Conservation (phyloP, 1,284 basidiomycete species). For the Ustilago cynodontis region DNA sequence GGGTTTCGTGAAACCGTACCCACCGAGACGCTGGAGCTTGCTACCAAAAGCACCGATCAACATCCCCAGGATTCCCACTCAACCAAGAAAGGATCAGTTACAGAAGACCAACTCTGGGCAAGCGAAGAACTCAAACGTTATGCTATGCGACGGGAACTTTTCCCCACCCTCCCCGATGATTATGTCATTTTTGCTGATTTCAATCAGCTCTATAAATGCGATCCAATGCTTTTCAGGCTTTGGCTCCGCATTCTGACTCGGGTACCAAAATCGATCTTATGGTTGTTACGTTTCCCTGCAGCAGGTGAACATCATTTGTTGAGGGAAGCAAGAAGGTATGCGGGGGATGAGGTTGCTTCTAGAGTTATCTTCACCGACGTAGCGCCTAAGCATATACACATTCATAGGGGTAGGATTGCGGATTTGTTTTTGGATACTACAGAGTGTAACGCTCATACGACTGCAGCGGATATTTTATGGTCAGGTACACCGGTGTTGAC, state of each 20-base stretch:
- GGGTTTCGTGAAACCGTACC: slow-evolving; percentile 70
- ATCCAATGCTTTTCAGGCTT: slow-evolving; percentile 73
- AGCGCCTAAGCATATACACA: slow-evolving; percentile 74
- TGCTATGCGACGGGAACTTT: slow-evolving; percentile 72
- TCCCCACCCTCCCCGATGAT: slow-evolving; percentile 71
- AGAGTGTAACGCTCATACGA: slow-evolving; percentile 78
- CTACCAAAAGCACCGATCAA: slow-evolving; percentile 9
- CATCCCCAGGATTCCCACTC: background rate
- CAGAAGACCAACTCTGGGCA: slow-evolving; percentile 72
- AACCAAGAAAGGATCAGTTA: background rate
- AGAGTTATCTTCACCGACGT: slow-evolving; percentile 77
- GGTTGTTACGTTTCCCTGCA: slow-evolving; percentile 76
- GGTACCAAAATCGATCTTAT: slow-evolving; percentile 75
- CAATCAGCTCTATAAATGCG: slow-evolving; percentile 74
- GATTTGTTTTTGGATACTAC: slow-evolving; percentile 78
- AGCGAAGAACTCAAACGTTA: slow-evolving; percentile 73
- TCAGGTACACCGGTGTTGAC: slow-evolving; percentile 76
- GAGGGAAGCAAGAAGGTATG: slow-evolving; percentile 74
- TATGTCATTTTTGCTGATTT: slow-evolving; percentile 77
- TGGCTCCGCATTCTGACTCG: slow-evolving; percentile 75
- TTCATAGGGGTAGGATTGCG: slow-evolving; percentile 74
- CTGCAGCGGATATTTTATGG: slow-evolving; percentile 77
- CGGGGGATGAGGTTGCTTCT: slow-evolving; percentile 74
- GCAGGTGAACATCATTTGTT: slow-evolving; percentile 75
- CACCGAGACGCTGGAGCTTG: slow-evolving; percentile 18